Evolutionary conservation across 23 red algal species (phyloP), one percentile per base, ranked within the genome.

Genomic region (Porphyridium purpureum): DNA sequence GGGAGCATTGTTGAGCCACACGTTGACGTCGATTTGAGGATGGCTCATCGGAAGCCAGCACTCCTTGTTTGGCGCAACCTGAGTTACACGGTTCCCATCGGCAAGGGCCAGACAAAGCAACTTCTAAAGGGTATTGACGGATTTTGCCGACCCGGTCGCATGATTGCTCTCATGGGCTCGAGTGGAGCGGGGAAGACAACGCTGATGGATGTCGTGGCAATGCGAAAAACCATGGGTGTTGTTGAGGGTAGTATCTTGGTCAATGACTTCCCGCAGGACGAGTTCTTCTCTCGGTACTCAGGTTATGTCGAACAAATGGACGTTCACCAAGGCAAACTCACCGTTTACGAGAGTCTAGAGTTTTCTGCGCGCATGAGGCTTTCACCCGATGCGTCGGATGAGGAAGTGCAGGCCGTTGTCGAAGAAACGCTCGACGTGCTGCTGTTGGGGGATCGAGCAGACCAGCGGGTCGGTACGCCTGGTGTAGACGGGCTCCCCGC

Each of bases 271-370:
- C 14, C 47, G 9, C 27, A 74, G 14, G 24, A 46, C 8, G 56
- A 84, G 22, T 33, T 61, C n/a, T 40, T 94, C 17, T 51, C 63
- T 14, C 55, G 67, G 21, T 60, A 72, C 4, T 55, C 72, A 7
- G 87, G 87, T 9, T 94, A 94, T 52, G 80, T 81, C 6, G 87
- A 94, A 48, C 87, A 94, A 63, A 59, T 27, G 27, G 87, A 94
- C 48, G 35, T 94, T n/a, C 87, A 94, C 59, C 47, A 83, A 14
- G 23, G 48, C 30, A 69, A 94, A 58, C 46, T 59, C 33, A 94
- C 76, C 1, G 76, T 94, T 6, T 0, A 57, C 7, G 87, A 94
- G 58, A 77, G 76, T 17, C 38, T 94, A 7, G 32, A 59, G 28
- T 94, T 94, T 59, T 74, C 76, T 24, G 87, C 87, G 2, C 65